phyloP scores from a whole-genome alignment of 2,329 filamentous ascomycete genomes.

The Gaeumannomyces tritici region DNA sequence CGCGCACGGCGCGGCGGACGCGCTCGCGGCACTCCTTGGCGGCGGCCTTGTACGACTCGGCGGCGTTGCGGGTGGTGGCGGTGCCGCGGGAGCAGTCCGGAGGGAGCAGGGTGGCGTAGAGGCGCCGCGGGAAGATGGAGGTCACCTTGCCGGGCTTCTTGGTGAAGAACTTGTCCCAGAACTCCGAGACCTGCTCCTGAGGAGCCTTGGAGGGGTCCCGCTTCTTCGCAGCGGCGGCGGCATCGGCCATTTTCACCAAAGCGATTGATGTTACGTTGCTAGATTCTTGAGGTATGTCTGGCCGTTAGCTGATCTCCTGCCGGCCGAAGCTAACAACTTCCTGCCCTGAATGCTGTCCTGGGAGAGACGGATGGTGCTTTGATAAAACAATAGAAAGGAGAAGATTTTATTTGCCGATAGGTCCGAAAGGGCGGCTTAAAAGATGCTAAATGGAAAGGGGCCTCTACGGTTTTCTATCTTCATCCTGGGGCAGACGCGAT shows the following conservation, averaged over 20 bases:
- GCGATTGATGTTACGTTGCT: neutral
- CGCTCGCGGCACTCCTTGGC: slow-evolving; percentile 27
- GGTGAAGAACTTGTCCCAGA: slow-evolving; percentile 31
- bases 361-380: too few species aligned
- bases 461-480: neutral
- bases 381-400: too few species aligned
- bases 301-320: too few species aligned
- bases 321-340: too few species aligned
- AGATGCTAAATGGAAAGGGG: neutral
- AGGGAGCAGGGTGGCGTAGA: slow-evolving; percentile 24
- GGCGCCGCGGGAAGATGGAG: slow-evolving; percentile 30
- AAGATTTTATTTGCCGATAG: too few species aligned
- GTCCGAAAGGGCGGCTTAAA: too few species aligned
- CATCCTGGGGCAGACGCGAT: neutral
- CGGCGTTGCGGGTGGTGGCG: slow-evolving; percentile 24
- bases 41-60: slow-evolving; percentile 30
- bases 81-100: slow-evolving; percentile 15
- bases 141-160: slow-evolving; percentile 32
- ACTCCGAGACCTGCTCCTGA: slow-evolving; percentile 29
- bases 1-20: slow-evolving; percentile 27
- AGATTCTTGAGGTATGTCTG: too few species aligned
- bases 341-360: too few species aligned
- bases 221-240: neutral
- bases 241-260: neutral
- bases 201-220: slow-evolving; percentile 18